Evolutionary conservation across 768 basidiomycete genomes (phyloP), one percentile per base, ranked within the genome.

Genomic region (Crucibulum laeve): DNA sequence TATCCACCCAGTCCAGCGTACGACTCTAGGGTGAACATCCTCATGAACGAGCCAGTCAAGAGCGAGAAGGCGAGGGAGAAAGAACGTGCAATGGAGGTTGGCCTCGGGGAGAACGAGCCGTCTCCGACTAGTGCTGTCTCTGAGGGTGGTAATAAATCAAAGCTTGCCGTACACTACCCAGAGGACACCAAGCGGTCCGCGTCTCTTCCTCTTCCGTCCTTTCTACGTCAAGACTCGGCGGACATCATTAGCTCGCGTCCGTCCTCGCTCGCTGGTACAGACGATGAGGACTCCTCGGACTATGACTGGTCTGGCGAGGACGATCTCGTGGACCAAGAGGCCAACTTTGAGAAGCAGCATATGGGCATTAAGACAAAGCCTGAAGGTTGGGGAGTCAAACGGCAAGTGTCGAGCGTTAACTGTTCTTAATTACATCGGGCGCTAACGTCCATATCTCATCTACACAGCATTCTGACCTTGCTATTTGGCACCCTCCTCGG

Each of bases 251-350:
- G 60, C 24, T 62, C 62, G 8, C 51, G 61, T 21, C 58, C 60
- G 4, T 60, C 79, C 14, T 80, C 80, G 2, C 58, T 75, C 13
- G 71, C 65, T 22, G 71, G 62, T 30, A 77, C 75, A 3, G 82
- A 84, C 39, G 83, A 82, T 7, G 80, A 84, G 17, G 76, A 76
- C 8, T 72, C 75, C 0, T 68, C 73, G 1, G 71, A 77, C n/a
- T 87, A 81, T 46, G 82, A 90, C 56, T 88, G 87, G 87, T 82
- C 80, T 28, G 82, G 70, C 14, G 88, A 90, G 49, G 87, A 87
- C 43, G 85, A 90, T 54, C 66, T 91, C 14, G 76, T 72, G 0
- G 80, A 88, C 47, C 73, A 84, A 54, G 82, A 84, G 49, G 77
- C 78, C 34, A 82, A 79, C 55, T 85, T 81, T 39, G 76, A 74